Evolutionary conservation across 371 early-diverging fungal species (phyloP).

Genomic region (Mucor circinelloides): DNA sequence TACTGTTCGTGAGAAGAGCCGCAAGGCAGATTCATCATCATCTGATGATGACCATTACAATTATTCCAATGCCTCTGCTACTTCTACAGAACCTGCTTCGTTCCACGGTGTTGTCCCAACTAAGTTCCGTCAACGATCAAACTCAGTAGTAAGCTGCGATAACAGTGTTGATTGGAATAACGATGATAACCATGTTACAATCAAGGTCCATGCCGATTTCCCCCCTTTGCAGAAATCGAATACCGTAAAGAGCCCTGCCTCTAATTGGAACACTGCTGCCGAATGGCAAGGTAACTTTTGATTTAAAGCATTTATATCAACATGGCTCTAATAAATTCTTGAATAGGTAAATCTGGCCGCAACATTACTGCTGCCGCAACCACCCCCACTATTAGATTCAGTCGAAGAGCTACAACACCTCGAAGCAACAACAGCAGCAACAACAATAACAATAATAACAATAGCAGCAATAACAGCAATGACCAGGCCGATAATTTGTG

Average conservation of each 20-base stretch:
- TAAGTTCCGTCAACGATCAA: background rate
- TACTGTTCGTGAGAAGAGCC: background rate
- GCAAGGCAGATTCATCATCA: background rate
- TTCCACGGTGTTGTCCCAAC: background rate
- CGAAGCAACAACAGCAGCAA: background rate
- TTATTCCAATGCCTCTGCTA: background rate
- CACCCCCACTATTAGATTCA: background rate
- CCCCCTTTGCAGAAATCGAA: background rate
- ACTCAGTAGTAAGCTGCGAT: conserved; percentile 18
- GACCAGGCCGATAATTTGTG: background rate
- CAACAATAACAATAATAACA: background rate
- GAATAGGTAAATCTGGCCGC: background rate
- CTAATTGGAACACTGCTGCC: background rate
- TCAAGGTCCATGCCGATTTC: background rate
- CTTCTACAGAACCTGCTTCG: background rate
- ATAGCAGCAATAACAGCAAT: background rate
- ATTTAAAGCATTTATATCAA: background rate
- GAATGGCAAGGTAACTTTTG: background rate
- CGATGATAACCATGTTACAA: background rate
- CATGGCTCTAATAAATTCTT: background rate
- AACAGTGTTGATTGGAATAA: conserved; percentile 4
- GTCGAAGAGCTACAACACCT: background rate
- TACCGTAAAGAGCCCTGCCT: background rate
- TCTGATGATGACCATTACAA: background rate
- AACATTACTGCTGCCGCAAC: background rate